Conservation (phyloP, 352 stramenopile genomes). For the Aphanomyces invadans region DNA sequence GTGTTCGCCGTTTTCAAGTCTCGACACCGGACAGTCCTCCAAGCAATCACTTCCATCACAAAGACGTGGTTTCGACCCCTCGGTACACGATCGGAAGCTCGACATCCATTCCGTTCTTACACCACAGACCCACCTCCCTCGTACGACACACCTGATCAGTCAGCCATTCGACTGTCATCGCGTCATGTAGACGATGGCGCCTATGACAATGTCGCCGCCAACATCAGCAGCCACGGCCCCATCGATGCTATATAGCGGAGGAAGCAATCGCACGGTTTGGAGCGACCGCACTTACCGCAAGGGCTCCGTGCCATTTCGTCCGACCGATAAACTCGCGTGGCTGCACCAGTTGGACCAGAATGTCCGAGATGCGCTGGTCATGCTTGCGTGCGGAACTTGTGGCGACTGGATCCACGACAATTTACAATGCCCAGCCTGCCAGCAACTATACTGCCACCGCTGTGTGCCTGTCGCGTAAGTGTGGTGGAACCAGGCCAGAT, state of each 20-base stretch:
- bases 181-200: background rate
- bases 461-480: conserved; percentile 33
- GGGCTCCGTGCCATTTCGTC: background rate
- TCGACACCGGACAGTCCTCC: no score
- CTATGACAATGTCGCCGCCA: no score
- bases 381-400: conserved; percentile 61
- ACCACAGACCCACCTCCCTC: background rate
- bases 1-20: no score
- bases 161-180: background rate
- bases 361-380: conserved; percentile 42
- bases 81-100: background rate
- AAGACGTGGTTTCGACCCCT: background rate
- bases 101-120: conserved; percentile 4
- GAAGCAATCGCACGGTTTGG: no score
- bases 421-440: conserved; percentile 50
- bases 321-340: background rate
- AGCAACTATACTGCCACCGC: conserved; percentile 60
- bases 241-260: no score
- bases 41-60: no score
- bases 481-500: no score
- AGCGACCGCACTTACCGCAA: background rate
- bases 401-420: conserved; percentile 71
- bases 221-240: no score
- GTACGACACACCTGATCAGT: background rate
- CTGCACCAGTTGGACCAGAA: background rate